Evolutionary conservation across 1,284 basidiomycete species (phyloP), one percentile per base, ranked within the genome.

Genomic region (Coniferiporia weirii): DNA sequence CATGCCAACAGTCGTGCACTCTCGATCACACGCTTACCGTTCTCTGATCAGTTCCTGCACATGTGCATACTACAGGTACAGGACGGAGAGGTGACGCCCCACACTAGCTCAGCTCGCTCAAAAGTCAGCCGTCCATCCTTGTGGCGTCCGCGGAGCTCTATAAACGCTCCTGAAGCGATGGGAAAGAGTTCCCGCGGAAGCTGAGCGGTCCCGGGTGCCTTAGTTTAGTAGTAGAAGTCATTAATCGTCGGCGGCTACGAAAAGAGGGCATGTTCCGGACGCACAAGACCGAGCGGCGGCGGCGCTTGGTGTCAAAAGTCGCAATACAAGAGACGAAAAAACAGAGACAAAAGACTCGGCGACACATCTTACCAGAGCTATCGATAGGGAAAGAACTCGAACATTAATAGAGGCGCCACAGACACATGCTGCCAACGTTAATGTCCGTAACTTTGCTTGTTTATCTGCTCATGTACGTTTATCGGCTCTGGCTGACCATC

Each of bases 81-180:
- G 27, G 27, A 27, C 27, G 27, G 27, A 27, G 15, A 40, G 38
- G 15, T 40, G 9, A 15, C 15, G 38, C 8, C 38, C 38, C 8
- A 10, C 9, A 40, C 15, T 10, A 40, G 15, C 12, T 15, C 38
- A 40, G 15, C 15, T 15, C 38, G 2, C 38, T 9, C 38, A 15
- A 40, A 40, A 12, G 38, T 40, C 38, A 15, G 8, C 12, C 38
- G 38, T 40, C 38, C 34, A 13, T 32, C 53, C 45, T 54, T 46
- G 53, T 45, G 53, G 53, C 53, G 54, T 56, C 54, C 54, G 54
- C 54, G 54, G 54, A 56, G 35, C n/a, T n/a, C 19, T n/a, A 36
- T 47, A 48, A 27, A 46, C 32, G 40, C 53, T 22, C 34, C 22
- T 38, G 36, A 34, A 40, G 48, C 34, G 54, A 34, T 10, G 54